Evolutionary conservation across 257 asterid genomes (phyloP), one percentile per base, ranked within the genome.

Genomic region (Ballota nigra): DNA sequence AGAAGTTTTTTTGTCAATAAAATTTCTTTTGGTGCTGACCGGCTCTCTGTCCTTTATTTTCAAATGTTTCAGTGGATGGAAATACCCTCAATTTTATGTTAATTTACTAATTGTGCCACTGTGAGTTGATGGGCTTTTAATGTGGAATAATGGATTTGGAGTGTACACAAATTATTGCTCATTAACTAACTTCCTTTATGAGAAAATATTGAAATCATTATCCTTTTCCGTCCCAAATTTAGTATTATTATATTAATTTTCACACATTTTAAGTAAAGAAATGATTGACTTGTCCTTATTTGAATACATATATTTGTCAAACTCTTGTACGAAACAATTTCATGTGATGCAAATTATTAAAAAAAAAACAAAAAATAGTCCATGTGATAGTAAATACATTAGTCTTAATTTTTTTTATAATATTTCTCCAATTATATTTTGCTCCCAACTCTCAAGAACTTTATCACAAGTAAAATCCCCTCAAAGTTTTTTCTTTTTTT

Each of bases 11-110:
- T 80, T 74, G 92, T 89, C 90, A 84, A 86, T 82, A 71, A 71
- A 83, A 79, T 88, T 74, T 72, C 73, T 51, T 51, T 69, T 71
- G 78, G 75, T 80, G 86, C 89, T 86, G 92, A 88, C 88, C 86
- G 75, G 77, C 83, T 64, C 78, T 79, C 71, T 76, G 90, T 83
- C 88, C 77, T 81, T 83, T n/a, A n/a, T 59, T 6, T 59, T 43
- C 71, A 59, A 71, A 47, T 67, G 63, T 66, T 6, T 28, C 6
- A 47, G 11, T 2, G 57, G 49, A 45, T 26, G 29, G 29, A 26
- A 62, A 23, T 72, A 45, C 85, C 85, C 77, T 73, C 22, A 13
- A 9, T 23, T 15, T 4, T 69, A 0, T 6, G 8, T 4, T 43
- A 58, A 78, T 61, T 83, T 83, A 79, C 82, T 73, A 73, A 45